Evolutionary conservation across 768 basidiomycete species (phyloP), one percentile per base, ranked within the genome.

Genomic region (Leccinum barrowsii): DNA sequence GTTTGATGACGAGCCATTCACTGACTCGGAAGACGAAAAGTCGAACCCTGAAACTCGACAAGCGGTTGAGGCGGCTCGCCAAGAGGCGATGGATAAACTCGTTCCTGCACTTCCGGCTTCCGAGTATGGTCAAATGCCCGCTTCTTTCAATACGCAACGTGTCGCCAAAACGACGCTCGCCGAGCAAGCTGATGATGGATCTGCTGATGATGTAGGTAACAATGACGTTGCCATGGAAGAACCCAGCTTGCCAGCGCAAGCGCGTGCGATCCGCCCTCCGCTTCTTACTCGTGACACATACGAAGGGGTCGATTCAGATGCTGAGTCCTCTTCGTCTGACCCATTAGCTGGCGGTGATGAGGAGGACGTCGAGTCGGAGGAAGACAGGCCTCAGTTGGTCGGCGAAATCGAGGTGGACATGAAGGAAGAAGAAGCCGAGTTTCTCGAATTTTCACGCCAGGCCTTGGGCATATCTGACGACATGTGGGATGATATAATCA

Each of bases 271-370:
- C 50, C 81, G 94, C n/a, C 77, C 82, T 19, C 93, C 94, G 1
- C 82, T 95, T 56, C 78, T 98, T 42, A 78, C 87, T 10, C 85
- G 92, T 24, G 87, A 98, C 66, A 80, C 80, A 64, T 98, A 87
- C 67, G 97, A 99, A 50, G 97, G 97, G 2, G 92, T 90, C 26
- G 85, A 96, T 68, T 97, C 94, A 2, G 93, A 94, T 65, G 92
- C 94, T 62, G 92, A 93, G 65, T 86, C 84, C 1, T 87, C 89
- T 54, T 84, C 85, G 50, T 88, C 86, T 34, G 80, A 76, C 19
- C 76, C 70, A 15, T 72, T 72, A 13, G 63, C 61, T n/a, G 70
- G 70, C 15, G 70, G 63, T 15, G 79, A 75, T 4, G 79, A 75
- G 1, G 84, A 82, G 52, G 76, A 80, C 32, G 73, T 71, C 8